Base-by-base conservation (phyloP, 2,329 filamentous ascomycete genomes). In the Fusarium sp. region DNA sequence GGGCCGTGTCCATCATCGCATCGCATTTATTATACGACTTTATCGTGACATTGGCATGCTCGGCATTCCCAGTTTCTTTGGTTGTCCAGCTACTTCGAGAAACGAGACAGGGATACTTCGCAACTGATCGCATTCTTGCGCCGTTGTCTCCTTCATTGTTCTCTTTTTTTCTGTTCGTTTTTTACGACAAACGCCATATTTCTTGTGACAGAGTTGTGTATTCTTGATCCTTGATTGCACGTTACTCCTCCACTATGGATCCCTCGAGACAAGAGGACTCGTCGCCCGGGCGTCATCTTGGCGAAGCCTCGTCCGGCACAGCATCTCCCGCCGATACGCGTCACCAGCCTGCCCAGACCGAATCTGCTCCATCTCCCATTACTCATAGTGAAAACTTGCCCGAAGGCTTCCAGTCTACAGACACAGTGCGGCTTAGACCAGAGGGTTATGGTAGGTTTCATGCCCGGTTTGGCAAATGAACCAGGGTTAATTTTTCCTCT, bases 321-420 rank as follows among this genome's bases (percentile, higher is more conserved):
- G 69, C 83, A 59, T 85, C 86, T 54, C 84, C 86, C 16, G 84
- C 83, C 49, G 85, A 88, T 65, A 83, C 81, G 65, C 82, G 85
- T 50, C 71, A 72, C 60, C 80, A 81, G 54, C 77, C 80, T 33
- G 70, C 77, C 40, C 77, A 76, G 66, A 74, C 79, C 63, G 79
- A 81, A 49, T 71, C 79, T 45, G 67, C 78, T 45, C 67, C 78
- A 51, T 71, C 79, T 49, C 66, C 78, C 44, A 65, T 78, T 44
- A 72, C 73, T 55, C 79, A 76, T 58, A 72, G 76, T 23, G 83
- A 83, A 47, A 80, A 77, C 26, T 75, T 83, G 47, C 81, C 84
- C 6, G 86, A 88, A 71, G 87, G 83, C 76, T 84, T 83, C 72
- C 86, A 88, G 74, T 87, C 87, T 20, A 84, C 84, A 23, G 88